Conservation (phyloP, 2,329 filamentous ascomycete species). For the Arthrinium phaeospermum region DNA sequence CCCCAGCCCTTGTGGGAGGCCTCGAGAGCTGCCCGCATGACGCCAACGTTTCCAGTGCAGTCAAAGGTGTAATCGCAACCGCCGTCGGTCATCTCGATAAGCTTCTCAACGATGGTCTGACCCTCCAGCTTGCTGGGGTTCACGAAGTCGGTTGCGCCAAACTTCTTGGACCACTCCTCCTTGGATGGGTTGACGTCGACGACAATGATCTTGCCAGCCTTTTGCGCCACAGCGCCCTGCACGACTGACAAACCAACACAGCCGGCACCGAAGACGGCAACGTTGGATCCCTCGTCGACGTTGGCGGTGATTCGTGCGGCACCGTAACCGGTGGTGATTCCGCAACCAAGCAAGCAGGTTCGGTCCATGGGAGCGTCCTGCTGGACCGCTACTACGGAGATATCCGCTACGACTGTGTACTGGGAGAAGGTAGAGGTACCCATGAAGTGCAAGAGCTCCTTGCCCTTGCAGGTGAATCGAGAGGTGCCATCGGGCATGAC, state of each 20-base stretch:
- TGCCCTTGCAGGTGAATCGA: slow-evolving; percentile 92
- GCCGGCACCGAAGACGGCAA: slow-evolving; percentile 93
- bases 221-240: slow-evolving; percentile 88
- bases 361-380: slow-evolving; percentile 92
- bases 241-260: slow-evolving; percentile 96
- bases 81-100: slow-evolving; percentile 97
- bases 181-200: slow-evolving; percentile 83
- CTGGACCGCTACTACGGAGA: slow-evolving; percentile 94
- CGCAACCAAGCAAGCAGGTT: slow-evolving; percentile 94
- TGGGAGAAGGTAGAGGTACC: slow-evolving; percentile 98
- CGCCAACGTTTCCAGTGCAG: slow-evolving; percentile 95
- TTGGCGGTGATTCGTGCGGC: slow-evolving; percentile 92
- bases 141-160: slow-evolving; percentile 95
- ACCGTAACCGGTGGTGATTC: slow-evolving; percentile 98
- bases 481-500: slow-evolving; percentile 97
- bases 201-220: slow-evolving; percentile 77
- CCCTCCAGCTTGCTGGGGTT: slow-evolving; percentile 82
- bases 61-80: slow-evolving; percentile 99
- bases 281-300: slow-evolving; percentile 85
- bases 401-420: slow-evolving; percentile 98
- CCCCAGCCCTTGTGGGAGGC: slow-evolving; percentile 99
- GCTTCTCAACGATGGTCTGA: slow-evolving; percentile 87
- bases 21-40: slow-evolving; percentile 92
- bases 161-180: slow-evolving; percentile 91
- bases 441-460: slow-evolving; percentile 98